phyloP scores from a whole-genome alignment of 2,329 filamentous ascomycete species.

The Torrubiella hemipterigena region DNA sequence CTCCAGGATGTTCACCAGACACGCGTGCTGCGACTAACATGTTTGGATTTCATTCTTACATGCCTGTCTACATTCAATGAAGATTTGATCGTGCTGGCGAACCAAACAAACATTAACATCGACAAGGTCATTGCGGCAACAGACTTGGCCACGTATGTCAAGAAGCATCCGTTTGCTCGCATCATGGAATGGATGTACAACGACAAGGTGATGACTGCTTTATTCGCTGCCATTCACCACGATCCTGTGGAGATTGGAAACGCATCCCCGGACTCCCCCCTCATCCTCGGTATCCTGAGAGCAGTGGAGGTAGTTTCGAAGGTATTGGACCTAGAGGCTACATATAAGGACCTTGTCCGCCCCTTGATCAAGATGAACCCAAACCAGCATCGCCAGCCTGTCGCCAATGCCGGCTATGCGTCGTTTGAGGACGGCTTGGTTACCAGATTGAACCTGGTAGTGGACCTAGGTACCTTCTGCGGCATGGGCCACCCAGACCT shows the following conservation, averaged over 20 bases:
- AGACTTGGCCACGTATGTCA: conserved; percentile 68
- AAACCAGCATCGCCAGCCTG: conserved; percentile 43
- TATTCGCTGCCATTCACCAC: conserved; percentile 72
- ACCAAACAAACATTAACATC: conserved; percentile 62
- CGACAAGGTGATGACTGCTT: conserved; percentile 66
- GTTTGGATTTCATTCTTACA: conserved; percentile 69
- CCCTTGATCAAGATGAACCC: conserved; percentile 61
- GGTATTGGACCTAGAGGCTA: conserved; percentile 77
- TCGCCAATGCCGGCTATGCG: conserved; percentile 60
- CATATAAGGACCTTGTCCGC: conserved; percentile 79
- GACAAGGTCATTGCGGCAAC: conserved; percentile 64
- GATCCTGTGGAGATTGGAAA: conserved; percentile 60
- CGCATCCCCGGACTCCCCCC: conserved; percentile 63
- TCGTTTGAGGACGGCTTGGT: conserved; percentile 88
- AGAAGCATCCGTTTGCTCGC: conserved; percentile 81
- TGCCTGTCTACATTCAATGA: conserved; percentile 88
- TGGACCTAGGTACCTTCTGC: conserved; percentile 77
- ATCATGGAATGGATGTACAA: conserved; percentile 99
- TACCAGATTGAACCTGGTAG: conserved; percentile 65
- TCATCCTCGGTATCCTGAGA: conserved; percentile 66
- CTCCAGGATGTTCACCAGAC: conserved; percentile 56
- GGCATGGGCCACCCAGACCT: conserved; percentile 72
- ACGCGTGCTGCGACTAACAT: conserved; percentile 63
- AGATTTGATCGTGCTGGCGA: conserved; percentile 75
- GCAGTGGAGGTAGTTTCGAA: conserved; percentile 76